Percentiles rank a stretch among this genome's conserved stretches.
Evolutionary conservation across 306 rosid species (phyloP).

Genomic region (Citrullus amarus): DNA sequence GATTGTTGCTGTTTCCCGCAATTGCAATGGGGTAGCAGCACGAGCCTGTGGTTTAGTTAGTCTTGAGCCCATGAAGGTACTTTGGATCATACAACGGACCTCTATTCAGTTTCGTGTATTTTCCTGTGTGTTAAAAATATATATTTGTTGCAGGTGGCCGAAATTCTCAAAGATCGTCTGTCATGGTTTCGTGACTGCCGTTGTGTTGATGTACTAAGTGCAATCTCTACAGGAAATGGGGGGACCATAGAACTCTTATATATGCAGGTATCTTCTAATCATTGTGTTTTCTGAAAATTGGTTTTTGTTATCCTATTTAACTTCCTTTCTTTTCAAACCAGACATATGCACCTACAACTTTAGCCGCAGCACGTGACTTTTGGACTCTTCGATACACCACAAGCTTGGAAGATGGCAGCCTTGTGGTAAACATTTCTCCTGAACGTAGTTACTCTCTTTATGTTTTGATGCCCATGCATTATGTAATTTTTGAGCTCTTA

Average conservation of each 20-base stretch:
- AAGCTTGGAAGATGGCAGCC: slow-evolving; percentile 88
- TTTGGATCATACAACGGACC: neutral
- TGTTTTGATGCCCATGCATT: neutral
- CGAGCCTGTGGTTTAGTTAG: slow-evolving; percentile 99
- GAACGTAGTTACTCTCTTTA: neutral
- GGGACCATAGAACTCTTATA: slow-evolving; percentile 83
- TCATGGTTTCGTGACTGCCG: slow-evolving; percentile 97
- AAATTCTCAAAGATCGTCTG: slow-evolving; percentile 80
- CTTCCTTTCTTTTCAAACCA: slow-evolving; percentile 7
- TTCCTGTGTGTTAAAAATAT: neutral
- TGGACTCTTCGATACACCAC: slow-evolving; percentile 87
- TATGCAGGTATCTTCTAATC: slow-evolving; percentile 59
- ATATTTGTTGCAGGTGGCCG: slow-evolving; percentile 49
- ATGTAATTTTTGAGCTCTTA: neutral
- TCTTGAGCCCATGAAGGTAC: slow-evolving; percentile 90
- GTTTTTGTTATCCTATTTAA: neutral
- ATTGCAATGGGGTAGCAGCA: slow-evolving; percentile 88
- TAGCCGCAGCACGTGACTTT: slow-evolving; percentile 94
- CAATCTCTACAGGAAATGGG: slow-evolving; percentile 67
- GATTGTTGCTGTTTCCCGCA: slow-evolving; percentile 96
- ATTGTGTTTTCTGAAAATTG: neutral
- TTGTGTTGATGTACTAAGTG: slow-evolving; percentile 59
- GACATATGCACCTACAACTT: slow-evolving; percentile 92
- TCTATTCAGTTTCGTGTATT: neutral
- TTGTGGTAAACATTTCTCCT: slow-evolving; percentile 42